A percentile compares a stretch with the other conserved stretches of the same genome.
Evolutionary conservation across 495 filamentous ascomycete genomes (phyloP).

Genomic region (Penicillium nucicola): DNA sequence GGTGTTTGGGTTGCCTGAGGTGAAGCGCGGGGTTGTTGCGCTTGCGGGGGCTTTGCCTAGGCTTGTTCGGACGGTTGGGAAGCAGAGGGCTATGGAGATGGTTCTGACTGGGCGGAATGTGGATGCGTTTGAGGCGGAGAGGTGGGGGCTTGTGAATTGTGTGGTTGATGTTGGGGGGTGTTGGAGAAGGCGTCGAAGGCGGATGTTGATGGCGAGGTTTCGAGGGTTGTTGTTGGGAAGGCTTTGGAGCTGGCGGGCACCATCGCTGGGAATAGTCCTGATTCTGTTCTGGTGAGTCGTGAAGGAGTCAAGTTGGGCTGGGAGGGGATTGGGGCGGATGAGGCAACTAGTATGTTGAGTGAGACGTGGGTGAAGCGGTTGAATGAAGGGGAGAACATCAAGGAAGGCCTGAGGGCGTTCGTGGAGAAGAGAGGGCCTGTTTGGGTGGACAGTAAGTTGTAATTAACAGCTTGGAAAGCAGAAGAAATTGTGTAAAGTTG

Average conservation of each 20-base stretch:
- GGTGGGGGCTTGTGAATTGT: constrained; percentile 71
- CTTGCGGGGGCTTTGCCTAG: constrained; percentile 71
- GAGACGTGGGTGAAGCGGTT: constrained; percentile 60
- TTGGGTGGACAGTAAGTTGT: constrained; percentile 80
- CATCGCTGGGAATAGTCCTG: constrained; percentile 62
- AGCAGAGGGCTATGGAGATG: constrained; percentile 73
- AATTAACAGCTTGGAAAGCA: not conserved
- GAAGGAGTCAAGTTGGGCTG: constrained; percentile 69
- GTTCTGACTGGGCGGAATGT: constrained; percentile 64
- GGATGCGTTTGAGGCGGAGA: constrained; percentile 53
- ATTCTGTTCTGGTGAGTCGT: constrained; percentile 67
- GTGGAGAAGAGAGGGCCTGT: constrained; percentile 73
- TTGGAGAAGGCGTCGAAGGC: constrained; percentile 37
- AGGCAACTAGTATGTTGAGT: constrained; percentile 56
- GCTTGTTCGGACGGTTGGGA: constrained; percentile 61
- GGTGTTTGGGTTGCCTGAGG: constrained; percentile 66
- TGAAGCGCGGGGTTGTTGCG: constrained; percentile 67
- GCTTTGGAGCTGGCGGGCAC: constrained; percentile 48
- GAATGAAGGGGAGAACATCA: constrained; percentile 71
- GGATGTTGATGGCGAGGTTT: constrained; percentile 24
- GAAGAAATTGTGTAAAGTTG: not conserved
- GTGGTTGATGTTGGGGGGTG: constrained; percentile 45
- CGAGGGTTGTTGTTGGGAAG: constrained; percentile 38
- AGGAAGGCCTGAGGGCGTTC: constrained; percentile 77
- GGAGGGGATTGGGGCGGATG: constrained; percentile 65